Base-by-base conservation (phyloP, 2,329 filamentous ascomycete species). In the Ascochyta viciae-villosae region DNA sequence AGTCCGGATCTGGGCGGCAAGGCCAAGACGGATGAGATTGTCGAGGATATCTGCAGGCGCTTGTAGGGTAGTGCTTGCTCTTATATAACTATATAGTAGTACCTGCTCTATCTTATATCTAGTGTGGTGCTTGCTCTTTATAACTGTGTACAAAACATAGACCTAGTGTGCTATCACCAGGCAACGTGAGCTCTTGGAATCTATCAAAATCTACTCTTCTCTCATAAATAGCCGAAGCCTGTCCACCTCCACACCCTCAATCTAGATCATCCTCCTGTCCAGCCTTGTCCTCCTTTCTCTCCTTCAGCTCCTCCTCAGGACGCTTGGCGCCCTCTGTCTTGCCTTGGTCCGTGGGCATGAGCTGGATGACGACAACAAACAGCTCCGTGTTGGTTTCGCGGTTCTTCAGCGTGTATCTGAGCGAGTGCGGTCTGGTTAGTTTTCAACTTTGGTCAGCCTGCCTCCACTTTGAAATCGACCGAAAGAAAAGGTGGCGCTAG, bases 341-440 rank as follows among this genome's bases (percentile, higher is more conserved):
- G 12, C 63, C 72, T 39, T 89, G 82, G 42, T 90, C 87, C 51
- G 85, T 87, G 8, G 88, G 83, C 57, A 95, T 82, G 4, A 97
- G 80, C 16, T 88, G 89, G 73, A 98, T 94, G 5, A 92, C 77
- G 15, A 98, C 81, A 41, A 94, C 91, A 27, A 96, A 86, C 66
- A 96, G 91, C 15, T 91, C 83, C 31, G 90, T 84, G 43, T 85
- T 85, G 0, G 90, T 94, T 22, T 81, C 76, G 58, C 86, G 86
- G 76, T 97, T 90, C 72, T 93, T 94, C 71, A 98, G 83, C 55
- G 96, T 91, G 77, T 98, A 97, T 84, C 93, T 93, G 78, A 96
- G 85, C 65, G 87, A 83, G 78, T 96, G 91, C 81, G 90, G 89
- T 82, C 90, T 85, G 83, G 67, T 73, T 67, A 74, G 73, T 61